phyloP scores from a whole-genome alignment of 2,329 filamentous ascomycete species.

The Botrytis galanthina region DNA sequence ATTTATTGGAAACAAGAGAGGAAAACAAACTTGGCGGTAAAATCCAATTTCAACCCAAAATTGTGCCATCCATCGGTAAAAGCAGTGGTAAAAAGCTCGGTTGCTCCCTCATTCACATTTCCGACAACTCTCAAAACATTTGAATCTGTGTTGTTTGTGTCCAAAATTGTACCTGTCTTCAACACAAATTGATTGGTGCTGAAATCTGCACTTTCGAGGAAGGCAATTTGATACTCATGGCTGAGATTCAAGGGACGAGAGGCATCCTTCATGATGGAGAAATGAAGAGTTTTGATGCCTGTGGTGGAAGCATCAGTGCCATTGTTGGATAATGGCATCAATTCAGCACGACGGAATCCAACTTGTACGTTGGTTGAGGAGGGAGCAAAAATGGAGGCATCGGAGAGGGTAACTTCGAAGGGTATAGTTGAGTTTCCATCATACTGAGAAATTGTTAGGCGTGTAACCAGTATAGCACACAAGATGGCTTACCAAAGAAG shows the following conservation, averaged over 20 bases:
- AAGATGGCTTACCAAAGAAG: conserved; percentile 41
- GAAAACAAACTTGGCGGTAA: conserved; percentile 49
- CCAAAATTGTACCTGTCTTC: conserved; percentile 54
- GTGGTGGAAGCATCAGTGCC: conserved; percentile 51
- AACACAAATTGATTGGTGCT: conserved; percentile 53
- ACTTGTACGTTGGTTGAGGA: conserved; percentile 49
- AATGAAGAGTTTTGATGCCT: conserved; percentile 61
- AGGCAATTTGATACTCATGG: conserved; percentile 40
- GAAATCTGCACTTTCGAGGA: conserved; percentile 47
- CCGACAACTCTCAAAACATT: conserved; percentile 10
- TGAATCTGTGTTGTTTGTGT: conserved; percentile 21
- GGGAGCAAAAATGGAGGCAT: conserved; percentile 58
- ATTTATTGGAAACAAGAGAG: neutral
- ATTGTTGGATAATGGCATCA: conserved; percentile 47
- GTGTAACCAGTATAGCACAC: conserved; percentile 21
- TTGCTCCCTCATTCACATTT: conserved; percentile 47
- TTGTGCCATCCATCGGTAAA: conserved; percentile 59
- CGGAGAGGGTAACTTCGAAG: conserved; percentile 37
- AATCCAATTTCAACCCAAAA: conserved; percentile 59
- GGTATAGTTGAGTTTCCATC: conserved; percentile 21
- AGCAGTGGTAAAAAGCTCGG: conserved; percentile 51
- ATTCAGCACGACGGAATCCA: conserved; percentile 60
- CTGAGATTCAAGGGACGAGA: conserved; percentile 53
- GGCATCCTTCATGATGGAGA: conserved; percentile 54
- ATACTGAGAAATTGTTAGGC: conserved; percentile 21